phyloP scores from a whole-genome alignment of 2,329 filamentous ascomycete species.

The Trichoderma pleuroti region DNA sequence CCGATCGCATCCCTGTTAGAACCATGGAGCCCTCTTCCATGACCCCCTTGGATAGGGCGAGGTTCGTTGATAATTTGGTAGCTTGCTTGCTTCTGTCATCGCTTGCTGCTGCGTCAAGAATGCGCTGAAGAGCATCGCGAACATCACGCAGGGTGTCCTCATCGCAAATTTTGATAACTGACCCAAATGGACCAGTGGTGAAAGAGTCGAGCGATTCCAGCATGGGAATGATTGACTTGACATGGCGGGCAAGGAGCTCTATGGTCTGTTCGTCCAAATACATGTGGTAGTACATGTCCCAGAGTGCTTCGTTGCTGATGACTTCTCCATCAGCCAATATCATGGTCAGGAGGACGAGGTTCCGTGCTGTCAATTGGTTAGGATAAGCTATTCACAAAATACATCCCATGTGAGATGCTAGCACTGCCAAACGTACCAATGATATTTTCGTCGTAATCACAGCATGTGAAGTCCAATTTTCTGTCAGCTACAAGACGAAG shows the following conservation, averaged over 20 bases:
- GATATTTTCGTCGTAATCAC: slow-evolving; percentile 48
- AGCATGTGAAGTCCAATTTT: slow-evolving; percentile 54
- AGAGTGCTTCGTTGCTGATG: slow-evolving; percentile 35
- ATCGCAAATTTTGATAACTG: slow-evolving; percentile 47
- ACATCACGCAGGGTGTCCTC: slow-evolving; percentile 41
- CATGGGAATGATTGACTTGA: slow-evolving; percentile 39
- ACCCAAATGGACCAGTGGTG: slow-evolving; percentile 44
- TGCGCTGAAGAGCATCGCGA: slow-evolving; percentile 36
- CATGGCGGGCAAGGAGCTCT: slow-evolving; percentile 39
- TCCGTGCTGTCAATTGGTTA: slow-evolving; percentile 45
- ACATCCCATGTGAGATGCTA: not conserved
- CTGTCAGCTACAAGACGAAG: slow-evolving; percentile 30
- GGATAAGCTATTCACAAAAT: not conserved
- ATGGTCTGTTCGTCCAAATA: slow-evolving; percentile 40
- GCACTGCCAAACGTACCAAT: slow-evolving; percentile 39
- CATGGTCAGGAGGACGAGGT: slow-evolving; percentile 50
- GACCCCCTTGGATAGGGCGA: slow-evolving; percentile 23
- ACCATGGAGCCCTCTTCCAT: slow-evolving; percentile 25
- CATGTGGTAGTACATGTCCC: slow-evolving; percentile 56
- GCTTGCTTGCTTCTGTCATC: slow-evolving; percentile 16
- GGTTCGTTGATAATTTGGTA: slow-evolving; percentile 21
- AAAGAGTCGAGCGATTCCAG: slow-evolving; percentile 42
- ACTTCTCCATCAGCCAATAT: slow-evolving; percentile 41
- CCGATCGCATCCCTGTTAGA: slow-evolving; percentile 35
- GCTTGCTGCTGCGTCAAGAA: slow-evolving; percentile 23